Percentiles rank a stretch among this genome's conserved stretches.
These are phyloP conservation scores for Chytridium lagenaria DNA, from an alignment of 371 early-diverging fungal genomes.

Conservation along the genomic window DNA sequence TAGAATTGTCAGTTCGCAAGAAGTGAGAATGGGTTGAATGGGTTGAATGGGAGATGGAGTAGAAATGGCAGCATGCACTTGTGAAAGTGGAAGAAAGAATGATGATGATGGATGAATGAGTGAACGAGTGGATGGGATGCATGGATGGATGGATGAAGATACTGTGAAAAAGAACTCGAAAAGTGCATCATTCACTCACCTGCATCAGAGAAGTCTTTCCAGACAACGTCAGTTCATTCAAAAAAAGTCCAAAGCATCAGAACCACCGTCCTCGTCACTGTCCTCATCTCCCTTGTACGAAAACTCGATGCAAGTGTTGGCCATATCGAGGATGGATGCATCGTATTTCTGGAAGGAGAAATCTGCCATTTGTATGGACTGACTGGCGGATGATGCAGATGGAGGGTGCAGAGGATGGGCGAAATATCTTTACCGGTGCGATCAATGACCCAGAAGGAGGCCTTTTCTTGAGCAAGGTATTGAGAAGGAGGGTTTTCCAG, in stretches of 20 bases:
- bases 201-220: too few species aligned
- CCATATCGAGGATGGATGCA: neutral
- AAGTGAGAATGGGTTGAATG: too few species aligned
- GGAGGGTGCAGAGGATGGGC: neutral
- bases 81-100: neutral
- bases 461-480: neutral
- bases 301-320: slow-evolving; percentile 1
- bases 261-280: too few species aligned
- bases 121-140: neutral
- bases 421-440: neutral
- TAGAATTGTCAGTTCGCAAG: neutral
- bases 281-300: neutral
- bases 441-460: neutral
- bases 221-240: too few species aligned
- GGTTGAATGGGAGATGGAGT: neutral
- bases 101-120: neutral
- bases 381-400: neutral
- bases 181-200: too few species aligned
- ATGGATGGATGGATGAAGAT: too few species aligned
- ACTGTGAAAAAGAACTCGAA: too few species aligned
- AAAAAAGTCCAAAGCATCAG: too few species aligned
- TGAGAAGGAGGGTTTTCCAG: neutral
- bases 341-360: neutral
- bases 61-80: neutral
- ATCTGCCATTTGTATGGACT: neutral